Conservation (phyloP, 495 filamentous ascomycete species). For the Aspergillus sparsus region DNA sequence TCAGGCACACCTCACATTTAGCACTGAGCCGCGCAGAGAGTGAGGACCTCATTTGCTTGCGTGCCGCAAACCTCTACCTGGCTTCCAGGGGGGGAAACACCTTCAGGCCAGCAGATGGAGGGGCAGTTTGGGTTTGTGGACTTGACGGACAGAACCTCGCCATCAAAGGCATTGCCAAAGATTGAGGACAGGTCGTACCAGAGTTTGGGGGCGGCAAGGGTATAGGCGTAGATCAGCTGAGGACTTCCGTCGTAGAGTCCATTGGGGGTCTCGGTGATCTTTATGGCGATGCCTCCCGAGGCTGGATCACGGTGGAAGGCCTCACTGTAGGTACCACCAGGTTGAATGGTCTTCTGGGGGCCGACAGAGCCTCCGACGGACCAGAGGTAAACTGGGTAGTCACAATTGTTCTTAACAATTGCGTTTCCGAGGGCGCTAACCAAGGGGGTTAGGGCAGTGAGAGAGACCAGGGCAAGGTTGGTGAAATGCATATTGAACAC, state of each 20-base stretch:
- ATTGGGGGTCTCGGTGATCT: constrained; percentile 51
- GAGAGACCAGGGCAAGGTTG: constrained; percentile 26
- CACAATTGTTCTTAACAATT: constrained; percentile 48
- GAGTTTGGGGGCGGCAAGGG: constrained; percentile 47
- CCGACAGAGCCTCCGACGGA: constrained; percentile 53
- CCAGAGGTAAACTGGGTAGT: constrained; percentile 57
- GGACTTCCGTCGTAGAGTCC: constrained; percentile 56
- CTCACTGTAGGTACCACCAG: constrained; percentile 44
- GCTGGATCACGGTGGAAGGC: constrained; percentile 44
- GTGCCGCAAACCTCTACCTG: constrained; percentile 51
- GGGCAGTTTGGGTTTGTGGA: constrained; percentile 44
- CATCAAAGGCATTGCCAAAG: constrained; percentile 58
- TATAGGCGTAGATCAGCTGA: constrained; percentile 56
- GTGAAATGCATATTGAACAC: constrained; percentile 34
- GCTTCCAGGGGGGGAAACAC: constrained; percentile 51
- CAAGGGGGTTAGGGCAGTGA: constrained; percentile 33
- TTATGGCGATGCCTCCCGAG: constrained; percentile 58
- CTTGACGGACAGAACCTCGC: constrained; percentile 40
- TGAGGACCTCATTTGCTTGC: constrained; percentile 34
- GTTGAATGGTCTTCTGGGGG: constrained; percentile 39
- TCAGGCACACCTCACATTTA: constrained; percentile 9
- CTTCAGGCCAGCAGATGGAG: constrained; percentile 52
- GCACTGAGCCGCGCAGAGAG: constrained; percentile 36
- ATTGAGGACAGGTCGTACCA: constrained; percentile 61
- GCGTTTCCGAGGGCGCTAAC: constrained; percentile 52